These are phyloP conservation scores for Sphagnurus paluster DNA, from an alignment of 1,284 basidiomycete genomes.

Conservation along the genomic window DNA sequence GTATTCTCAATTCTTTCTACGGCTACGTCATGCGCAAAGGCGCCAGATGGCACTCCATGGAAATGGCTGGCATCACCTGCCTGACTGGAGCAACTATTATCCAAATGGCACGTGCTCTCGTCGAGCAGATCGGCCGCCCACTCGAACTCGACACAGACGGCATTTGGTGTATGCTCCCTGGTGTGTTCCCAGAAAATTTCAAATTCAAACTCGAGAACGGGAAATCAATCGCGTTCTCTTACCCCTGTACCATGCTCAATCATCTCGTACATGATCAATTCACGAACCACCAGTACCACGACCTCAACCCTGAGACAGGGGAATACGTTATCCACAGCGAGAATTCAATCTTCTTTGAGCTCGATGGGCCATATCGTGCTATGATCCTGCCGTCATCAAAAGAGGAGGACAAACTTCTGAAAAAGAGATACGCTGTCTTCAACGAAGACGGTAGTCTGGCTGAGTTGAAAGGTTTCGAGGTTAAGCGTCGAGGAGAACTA, in stretches of 20 bases:
- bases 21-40: slow-evolving; percentile 99
- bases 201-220: slow-evolving; percentile 89
- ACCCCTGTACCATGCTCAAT: slow-evolving; percentile 99
- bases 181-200: slow-evolving; percentile 98
- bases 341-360: slow-evolving; percentile 99
- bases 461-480: slow-evolving; percentile 98
- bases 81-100: slow-evolving; percentile 99
- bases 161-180: slow-evolving; percentile 99
- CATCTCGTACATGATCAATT: slow-evolving; percentile 95
- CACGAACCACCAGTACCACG: slow-evolving; percentile 98
- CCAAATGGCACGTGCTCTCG: slow-evolving; percentile 98
- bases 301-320: slow-evolving; percentile 83
- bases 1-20: slow-evolving; percentile 99
- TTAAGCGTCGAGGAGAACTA: slow-evolving; percentile 96
- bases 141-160: slow-evolving; percentile 99
- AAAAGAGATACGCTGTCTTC: slow-evolving; percentile 99
- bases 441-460: slow-evolving; percentile 97
- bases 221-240: slow-evolving; percentile 91
- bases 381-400: slow-evolving; percentile 99
- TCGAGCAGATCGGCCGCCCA: slow-evolving; percentile 96
- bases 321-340: slow-evolving; percentile 89
- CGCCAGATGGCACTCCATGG: slow-evolving; percentile 99
- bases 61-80: slow-evolving; percentile 99
- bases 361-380: slow-evolving; percentile 97
- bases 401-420: slow-evolving; percentile 98